These are phyloP conservation scores for Penicillium sp. DNA, from an alignment of 2,329 filamentous ascomycete species.

Conservation along the genomic window DNA sequence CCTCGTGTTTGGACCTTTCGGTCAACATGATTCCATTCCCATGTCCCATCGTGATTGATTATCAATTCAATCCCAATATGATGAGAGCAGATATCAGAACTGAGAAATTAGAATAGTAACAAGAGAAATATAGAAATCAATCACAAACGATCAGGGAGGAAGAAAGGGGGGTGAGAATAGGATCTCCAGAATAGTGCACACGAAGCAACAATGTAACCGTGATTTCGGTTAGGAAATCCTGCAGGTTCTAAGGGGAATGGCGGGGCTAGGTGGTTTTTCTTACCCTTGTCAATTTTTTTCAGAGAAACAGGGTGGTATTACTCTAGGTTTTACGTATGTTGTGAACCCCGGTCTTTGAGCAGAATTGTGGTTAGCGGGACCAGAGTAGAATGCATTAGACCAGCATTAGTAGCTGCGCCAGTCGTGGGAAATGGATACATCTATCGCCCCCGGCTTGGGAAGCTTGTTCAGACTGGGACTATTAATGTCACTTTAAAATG, in stretches of 20 bases:
- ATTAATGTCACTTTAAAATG: not conserved
- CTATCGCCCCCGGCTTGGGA: not conserved
- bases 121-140: not conserved
- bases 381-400: not conserved
- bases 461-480: not conserved
- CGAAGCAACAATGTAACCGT: not conserved
- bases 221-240: not conserved
- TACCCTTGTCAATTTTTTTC: not conserved
- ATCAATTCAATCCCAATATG: not conserved
- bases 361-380: not conserved
- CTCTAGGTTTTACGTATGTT: not conserved
- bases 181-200: not conserved
- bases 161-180: not conserved
- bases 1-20: conserved; percentile 28
- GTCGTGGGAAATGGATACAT: not conserved
- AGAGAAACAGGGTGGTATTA: not conserved
- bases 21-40: conserved; percentile 23
- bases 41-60: conserved; percentile 9
- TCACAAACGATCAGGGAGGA: not conserved
- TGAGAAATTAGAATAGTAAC: not conserved
- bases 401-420: not conserved
- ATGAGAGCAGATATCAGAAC: not conserved
- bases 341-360: not conserved
- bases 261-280: not conserved
- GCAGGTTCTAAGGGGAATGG: not conserved